These are phyloP conservation scores for Diplodia sapinea DNA, from an alignment of 2,329 filamentous ascomycete species.

Conservation along the genomic window DNA sequence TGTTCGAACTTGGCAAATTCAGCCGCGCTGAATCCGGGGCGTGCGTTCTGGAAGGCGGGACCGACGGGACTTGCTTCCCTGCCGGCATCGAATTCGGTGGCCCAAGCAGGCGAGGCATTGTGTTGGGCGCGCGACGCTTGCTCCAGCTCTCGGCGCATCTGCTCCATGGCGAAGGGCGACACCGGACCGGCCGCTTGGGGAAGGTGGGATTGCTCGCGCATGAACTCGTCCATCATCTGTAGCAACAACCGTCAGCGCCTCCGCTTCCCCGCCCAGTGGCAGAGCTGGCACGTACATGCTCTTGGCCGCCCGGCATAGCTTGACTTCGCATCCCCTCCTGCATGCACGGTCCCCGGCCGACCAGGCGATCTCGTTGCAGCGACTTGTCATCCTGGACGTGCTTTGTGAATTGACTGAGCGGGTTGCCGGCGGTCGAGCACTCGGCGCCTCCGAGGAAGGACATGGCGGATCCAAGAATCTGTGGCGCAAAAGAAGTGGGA, in stretches of 20 bases:
- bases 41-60: slow-evolving; percentile 66
- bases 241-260: slow-evolving; percentile 12
- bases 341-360: slow-evolving; percentile 73
- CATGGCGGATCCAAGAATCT: slow-evolving; percentile 62
- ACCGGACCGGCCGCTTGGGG: slow-evolving; percentile 59
- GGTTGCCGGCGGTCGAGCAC: slow-evolving; percentile 95
- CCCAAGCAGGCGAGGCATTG: slow-evolving; percentile 65
- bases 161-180: slow-evolving; percentile 69
- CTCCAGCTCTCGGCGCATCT: slow-evolving; percentile 68
- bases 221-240: slow-evolving; percentile 91
- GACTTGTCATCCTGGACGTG: slow-evolving; percentile 96
- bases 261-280: background rate
- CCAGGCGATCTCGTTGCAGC: slow-evolving; percentile 86
- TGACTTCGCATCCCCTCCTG: slow-evolving; percentile 79
- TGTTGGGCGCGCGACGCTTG: slow-evolving; percentile 55
- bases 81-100: slow-evolving; percentile 67
- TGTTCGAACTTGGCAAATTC: slow-evolving; percentile 90
- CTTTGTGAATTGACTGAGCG: slow-evolving; percentile 96
- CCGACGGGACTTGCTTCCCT: slow-evolving; percentile 69
- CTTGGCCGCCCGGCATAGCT: slow-evolving; percentile 71
- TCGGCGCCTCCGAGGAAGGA: slow-evolving; percentile 95
- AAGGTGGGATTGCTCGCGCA: slow-evolving; percentile 75
- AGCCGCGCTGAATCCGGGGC: slow-evolving; percentile 70
- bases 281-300: slow-evolving; percentile 51
- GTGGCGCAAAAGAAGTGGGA: background rate